Percentiles rank a stretch among this genome's conserved stretches.
These are phyloP conservation scores for Neopestalotiopsis rosae DNA, from an alignment of 2,329 filamentous ascomycete genomes.

Conservation along the genomic window DNA sequence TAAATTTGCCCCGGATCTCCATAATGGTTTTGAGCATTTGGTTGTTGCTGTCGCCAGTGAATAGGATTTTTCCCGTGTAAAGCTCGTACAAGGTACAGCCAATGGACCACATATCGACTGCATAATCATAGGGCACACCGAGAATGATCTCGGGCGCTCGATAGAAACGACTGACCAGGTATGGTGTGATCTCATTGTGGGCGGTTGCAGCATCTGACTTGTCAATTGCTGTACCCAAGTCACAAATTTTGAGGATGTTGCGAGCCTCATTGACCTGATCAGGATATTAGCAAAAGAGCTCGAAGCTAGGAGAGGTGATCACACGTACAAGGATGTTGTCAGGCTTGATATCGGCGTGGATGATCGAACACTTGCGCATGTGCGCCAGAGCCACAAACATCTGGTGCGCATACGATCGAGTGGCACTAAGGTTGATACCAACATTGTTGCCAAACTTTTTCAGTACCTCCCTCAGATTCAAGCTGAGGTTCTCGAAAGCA, in stretches of 20 bases:
- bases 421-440: conserved; percentile 87
- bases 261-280: conserved; percentile 76
- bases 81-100: conserved; percentile 97
- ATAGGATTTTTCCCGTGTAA: conserved; percentile 96
- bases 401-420: conserved; percentile 88
- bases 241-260: conserved; percentile 90
- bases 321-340: conserved; percentile 87
- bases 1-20: conserved; percentile 92
- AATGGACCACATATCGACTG: conserved; percentile 97
- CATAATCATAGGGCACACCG: conserved; percentile 93
- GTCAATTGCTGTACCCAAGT: conserved; percentile 94
- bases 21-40: conserved; percentile 97
- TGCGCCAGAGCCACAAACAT: conserved; percentile 90
- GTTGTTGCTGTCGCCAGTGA: conserved; percentile 94
- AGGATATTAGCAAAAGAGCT: conserved; percentile 33
- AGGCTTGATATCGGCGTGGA: conserved; percentile 96
- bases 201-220: conserved; percentile 76
- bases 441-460: conserved; percentile 96
- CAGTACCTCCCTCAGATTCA: conserved; percentile 91
- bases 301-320: neutral
- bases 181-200: conserved; percentile 86
- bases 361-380: conserved; percentile 88
- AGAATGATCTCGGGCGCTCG: conserved; percentile 96
- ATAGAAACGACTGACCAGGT: conserved; percentile 96
- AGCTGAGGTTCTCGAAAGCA: conserved; percentile 92